These are phyloP conservation scores for Cucumis cinereus DNA, from an alignment of 306 rosid genomes.

Conservation along the genomic window DNA sequence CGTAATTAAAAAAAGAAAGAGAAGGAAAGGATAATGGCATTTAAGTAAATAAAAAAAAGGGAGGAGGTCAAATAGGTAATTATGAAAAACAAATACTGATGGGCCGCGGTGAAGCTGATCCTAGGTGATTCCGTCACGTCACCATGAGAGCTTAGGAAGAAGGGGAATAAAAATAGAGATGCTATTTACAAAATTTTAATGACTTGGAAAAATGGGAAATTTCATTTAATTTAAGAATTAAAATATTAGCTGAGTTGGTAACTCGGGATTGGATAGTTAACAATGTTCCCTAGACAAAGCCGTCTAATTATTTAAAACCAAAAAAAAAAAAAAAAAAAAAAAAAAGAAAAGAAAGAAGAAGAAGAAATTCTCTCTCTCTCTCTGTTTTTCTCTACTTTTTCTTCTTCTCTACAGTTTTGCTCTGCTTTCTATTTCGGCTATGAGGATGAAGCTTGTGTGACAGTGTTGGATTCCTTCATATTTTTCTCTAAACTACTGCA, in stretches of 20 bases:
- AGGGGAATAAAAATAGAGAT: constrained; percentile 5
- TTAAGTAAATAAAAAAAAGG: background rate
- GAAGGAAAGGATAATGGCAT: background rate
- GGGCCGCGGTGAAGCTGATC: constrained; percentile 11
- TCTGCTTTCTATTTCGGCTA: constrained; percentile 15
- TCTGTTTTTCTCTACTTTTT: background rate
- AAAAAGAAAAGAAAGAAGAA: too few species aligned
- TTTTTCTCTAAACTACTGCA: constrained; percentile 30
- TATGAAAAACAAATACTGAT: background rate
- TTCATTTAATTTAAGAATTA: too few species aligned
- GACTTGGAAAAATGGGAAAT: background rate
- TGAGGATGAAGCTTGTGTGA: constrained; percentile 11
- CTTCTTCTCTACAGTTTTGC: background rate
- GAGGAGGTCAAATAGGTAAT: background rate
- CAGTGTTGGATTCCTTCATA: constrained; percentile 40
- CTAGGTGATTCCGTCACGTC: constrained; percentile 41
- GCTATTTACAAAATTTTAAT: background rate
- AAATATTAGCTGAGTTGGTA: background rate
- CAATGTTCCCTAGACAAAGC: constrained; percentile 6
- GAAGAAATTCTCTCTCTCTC: background rate
- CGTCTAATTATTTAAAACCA: background rate
- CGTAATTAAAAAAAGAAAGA: background rate
- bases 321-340: too few species aligned
- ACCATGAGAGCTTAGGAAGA: constrained; percentile 15
- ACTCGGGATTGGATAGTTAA: background rate